Evolutionary conservation across 225 moss, liverwort and hornwort genomes (phyloP).

Genomic region (Physcomitrium patens): DNA sequence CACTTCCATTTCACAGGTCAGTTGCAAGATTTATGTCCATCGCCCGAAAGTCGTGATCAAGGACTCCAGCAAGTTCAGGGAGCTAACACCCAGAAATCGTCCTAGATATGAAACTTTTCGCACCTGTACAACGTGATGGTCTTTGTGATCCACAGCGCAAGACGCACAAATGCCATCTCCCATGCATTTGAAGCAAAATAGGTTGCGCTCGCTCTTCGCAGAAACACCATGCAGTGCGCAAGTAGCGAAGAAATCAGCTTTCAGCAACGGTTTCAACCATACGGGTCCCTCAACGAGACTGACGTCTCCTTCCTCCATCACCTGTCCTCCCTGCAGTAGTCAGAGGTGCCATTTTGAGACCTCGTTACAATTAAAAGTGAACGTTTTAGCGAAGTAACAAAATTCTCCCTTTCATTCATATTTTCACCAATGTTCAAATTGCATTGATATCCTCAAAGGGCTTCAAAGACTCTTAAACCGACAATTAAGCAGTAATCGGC

Average conservation of each 20-base stretch:
- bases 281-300: slow-evolving; percentile 57
- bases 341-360: neutral
- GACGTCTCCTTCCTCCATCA: slow-evolving; percentile 54
- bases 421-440: no score
- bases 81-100: neutral
- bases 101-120: neutral
- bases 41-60: neutral
- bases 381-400: neutral
- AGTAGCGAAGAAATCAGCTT: slow-evolving; percentile 83
- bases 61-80: slow-evolving; percentile 2
- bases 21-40: neutral
- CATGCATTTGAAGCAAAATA: slow-evolving; percentile 92
- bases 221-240: slow-evolving; percentile 80
- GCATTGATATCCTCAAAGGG: no score
- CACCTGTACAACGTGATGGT: slow-evolving; percentile 96
- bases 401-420: neutral
- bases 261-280: slow-evolving; percentile 87
- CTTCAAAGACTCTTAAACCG: no score
- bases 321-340: slow-evolving; percentile 49
- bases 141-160: slow-evolving; percentile 77
- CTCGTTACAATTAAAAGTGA: neutral
- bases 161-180: slow-evolving; percentile 89
- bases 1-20: no score
- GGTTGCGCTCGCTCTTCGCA: slow-evolving; percentile 95
- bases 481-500: no score